These are phyloP conservation scores for Phaeosphaeriaceae sp. DNA, from an alignment of 2,329 filamentous ascomycete species.

Conservation along the genomic window DNA sequence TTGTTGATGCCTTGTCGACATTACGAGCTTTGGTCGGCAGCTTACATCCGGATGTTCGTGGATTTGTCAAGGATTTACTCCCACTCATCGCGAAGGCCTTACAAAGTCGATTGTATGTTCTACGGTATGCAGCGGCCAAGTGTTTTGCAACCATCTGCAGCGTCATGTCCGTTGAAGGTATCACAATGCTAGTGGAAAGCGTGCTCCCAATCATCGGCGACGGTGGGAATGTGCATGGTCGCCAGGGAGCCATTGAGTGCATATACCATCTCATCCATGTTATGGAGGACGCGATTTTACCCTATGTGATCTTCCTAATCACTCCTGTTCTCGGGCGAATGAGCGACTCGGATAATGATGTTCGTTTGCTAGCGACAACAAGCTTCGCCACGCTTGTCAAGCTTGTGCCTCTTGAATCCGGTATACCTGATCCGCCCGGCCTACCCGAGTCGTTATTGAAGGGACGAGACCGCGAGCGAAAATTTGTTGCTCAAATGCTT, in stretches of 20 bases:
- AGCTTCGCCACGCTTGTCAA: slow-evolving; percentile 98
- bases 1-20: slow-evolving; percentile 92
- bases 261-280: slow-evolving; percentile 97
- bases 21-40: slow-evolving; percentile 94
- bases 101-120: slow-evolving; percentile 86
- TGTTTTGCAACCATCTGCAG: slow-evolving; percentile 98
- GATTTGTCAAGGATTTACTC: slow-evolving; percentile 82
- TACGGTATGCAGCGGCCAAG: slow-evolving; percentile 96
- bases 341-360: slow-evolving; percentile 97
- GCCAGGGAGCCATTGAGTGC: slow-evolving; percentile 92
- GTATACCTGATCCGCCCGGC: slow-evolving; percentile 94
- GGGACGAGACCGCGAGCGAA: slow-evolving; percentile 90
- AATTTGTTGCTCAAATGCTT: slow-evolving; percentile 94
- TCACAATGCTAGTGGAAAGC: slow-evolving; percentile 93
- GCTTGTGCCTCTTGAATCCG: slow-evolving; percentile 92
- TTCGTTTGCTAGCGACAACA: slow-evolving; percentile 91
- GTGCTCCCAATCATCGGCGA: slow-evolving; percentile 93
- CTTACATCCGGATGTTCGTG: slow-evolving; percentile 74
- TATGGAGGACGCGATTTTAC: slow-evolving; percentile 95
- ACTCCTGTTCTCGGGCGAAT: slow-evolving; percentile 96
- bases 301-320: slow-evolving; percentile 98
- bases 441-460: slow-evolving; percentile 86
- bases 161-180: slow-evolving; percentile 90
- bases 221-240: slow-evolving; percentile 82
- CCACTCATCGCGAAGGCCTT: slow-evolving; percentile 87